Evolutionary conservation across 371 early-diverging fungal genomes (phyloP).

Genomic region (Rhizopus stolonifer): DNA sequence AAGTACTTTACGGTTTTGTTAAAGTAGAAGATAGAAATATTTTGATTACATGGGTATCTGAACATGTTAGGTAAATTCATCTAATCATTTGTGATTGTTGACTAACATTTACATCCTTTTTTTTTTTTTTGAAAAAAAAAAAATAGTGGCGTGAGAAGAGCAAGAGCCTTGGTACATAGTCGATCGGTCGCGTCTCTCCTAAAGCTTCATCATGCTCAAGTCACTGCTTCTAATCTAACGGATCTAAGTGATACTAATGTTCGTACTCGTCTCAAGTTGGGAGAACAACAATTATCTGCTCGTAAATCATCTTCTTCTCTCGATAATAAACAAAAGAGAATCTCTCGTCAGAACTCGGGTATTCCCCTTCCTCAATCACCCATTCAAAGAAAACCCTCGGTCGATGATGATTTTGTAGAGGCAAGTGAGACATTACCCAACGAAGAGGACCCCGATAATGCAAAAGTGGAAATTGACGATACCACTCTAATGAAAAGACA

Average conservation of each 20-base stretch:
- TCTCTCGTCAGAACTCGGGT: slow-evolving; percentile 33
- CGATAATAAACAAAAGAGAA: slow-evolving; percentile 36
- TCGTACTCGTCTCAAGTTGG: slow-evolving; percentile 41
- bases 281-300: slow-evolving; percentile 28
- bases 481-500: neutral
- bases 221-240: slow-evolving; percentile 46
- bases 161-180: slow-evolving; percentile 72
- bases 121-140: neutral
- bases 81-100: neutral
- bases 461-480: neutral
- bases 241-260: slow-evolving; percentile 44
- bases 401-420: slow-evolving; percentile 36
- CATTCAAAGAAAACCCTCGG: slow-evolving; percentile 12
- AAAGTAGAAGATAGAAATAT: slow-evolving; percentile 62
- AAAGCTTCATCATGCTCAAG: slow-evolving; percentile 51
- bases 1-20: slow-evolving; percentile 67
- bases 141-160: slow-evolving; percentile 64
- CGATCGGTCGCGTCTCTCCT: slow-evolving; percentile 63
- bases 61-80: slow-evolving; percentile 61
- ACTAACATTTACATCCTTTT: slow-evolving; percentile 1
- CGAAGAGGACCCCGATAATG: slow-evolving; percentile 6
- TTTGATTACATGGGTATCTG: slow-evolving; percentile 68
- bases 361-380: slow-evolving; percentile 11
- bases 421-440: slow-evolving; percentile 33
- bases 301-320: slow-evolving; percentile 38